Evolutionary conservation across 345 rosid genomes (phyloP), one percentile per base, ranked within the genome.

Genomic region (Jatropha curcas): DNA sequence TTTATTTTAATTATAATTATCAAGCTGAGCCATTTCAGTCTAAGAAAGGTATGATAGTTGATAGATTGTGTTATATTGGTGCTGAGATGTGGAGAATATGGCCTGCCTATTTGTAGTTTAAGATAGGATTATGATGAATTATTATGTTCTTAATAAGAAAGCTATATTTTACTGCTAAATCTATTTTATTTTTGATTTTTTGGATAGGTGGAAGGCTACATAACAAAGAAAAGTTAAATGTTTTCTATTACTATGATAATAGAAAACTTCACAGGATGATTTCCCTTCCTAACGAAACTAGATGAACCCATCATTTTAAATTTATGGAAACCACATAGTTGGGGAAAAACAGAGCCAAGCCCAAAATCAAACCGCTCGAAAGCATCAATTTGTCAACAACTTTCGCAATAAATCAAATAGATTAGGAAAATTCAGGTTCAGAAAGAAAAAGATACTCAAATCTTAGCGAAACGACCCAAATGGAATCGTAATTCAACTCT

Each of bases 1-100:
- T n/a, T n/a, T n/a, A n/a, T n/a, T n/a, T n/a, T n/a, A n/a, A n/a
- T 56, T 39, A 39, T 30, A 77, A 48, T 74, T 48, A 12, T 55
- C 8, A 46, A 65, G 2, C n/a, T 74, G 10, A 70, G 78, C 81
- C 83, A 84, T 79, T 65, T 50, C 37, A 31, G 58, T 28, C 12
- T 48, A 24, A 59, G 55, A 71, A 55, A 60, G 48, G 9, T 16
- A 20, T 24, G 52, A 80, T 67, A 67, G 65, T 24, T 53, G 61
- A 51, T 35, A 31, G 68, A 60, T 20, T 37, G 35, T 37, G 31
- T 33, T 45, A 53, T 50, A 50, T 2, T 39, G 25, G 2, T 62
- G 31, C 27, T 57, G 67, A 57, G 75, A 62, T 50, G 63, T 13
- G 45, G 65, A 68, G 65, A 28, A 71, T 5, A 16, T 45, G 56